Percentiles rank a stretch among this genome's conserved stretches.
These are phyloP conservation scores for Verruconis gallopava DNA, from an alignment of 2,329 filamentous ascomycete species.

Conservation along the genomic window DNA sequence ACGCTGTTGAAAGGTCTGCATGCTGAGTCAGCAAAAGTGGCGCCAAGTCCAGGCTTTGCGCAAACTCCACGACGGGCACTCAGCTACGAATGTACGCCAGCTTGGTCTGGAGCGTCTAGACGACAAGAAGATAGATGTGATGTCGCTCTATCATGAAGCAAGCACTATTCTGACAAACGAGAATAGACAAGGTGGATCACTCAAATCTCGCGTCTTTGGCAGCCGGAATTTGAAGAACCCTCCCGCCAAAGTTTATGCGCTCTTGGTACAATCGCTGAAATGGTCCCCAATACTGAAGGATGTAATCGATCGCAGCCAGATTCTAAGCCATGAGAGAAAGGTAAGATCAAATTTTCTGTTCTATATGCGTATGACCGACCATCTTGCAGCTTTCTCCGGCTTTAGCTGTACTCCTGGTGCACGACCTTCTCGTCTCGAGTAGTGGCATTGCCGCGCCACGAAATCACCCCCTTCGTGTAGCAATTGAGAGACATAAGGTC, in stretches of 20 bases:
- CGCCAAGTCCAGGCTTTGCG: too few relatives aligned
- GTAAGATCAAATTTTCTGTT: slow-evolving; percentile 33
- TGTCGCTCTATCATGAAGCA: slow-evolving; percentile 94
- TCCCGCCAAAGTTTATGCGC: slow-evolving; percentile 71
- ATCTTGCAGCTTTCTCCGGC: slow-evolving; percentile 57
- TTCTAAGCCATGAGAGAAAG: slow-evolving; percentile 74
- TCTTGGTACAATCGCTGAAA: slow-evolving; percentile 78
- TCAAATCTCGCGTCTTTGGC: slow-evolving; percentile 74
- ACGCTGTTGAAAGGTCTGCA: too few relatives aligned
- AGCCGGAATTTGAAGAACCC: slow-evolving; percentile 63
- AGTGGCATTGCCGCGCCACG: slow-evolving; percentile 69
- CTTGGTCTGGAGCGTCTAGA: too few relatives aligned
- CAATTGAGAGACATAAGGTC: slow-evolving; percentile 69
- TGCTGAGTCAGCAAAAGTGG: too few relatives aligned
- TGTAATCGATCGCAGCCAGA: slow-evolving; percentile 67
- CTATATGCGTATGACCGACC: slow-evolving; percentile 9
- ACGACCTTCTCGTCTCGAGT: slow-evolving; percentile 76
- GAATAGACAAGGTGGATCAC: slow-evolving; percentile 58
- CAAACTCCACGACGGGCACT: too few relatives aligned
- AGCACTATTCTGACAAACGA: slow-evolving; percentile 57
- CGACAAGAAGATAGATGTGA: too few relatives aligned
- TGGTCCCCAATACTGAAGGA: slow-evolving; percentile 80
- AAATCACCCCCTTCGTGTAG: slow-evolving; percentile 61
- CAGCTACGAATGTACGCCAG: too few relatives aligned
- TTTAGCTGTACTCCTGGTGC: slow-evolving; percentile 67